A percentile compares a stretch with the other conserved stretches of the same genome.
Conservation (phyloP, 1,284 basidiomycete species). For the Lentinula novae-zelandiae region DNA sequence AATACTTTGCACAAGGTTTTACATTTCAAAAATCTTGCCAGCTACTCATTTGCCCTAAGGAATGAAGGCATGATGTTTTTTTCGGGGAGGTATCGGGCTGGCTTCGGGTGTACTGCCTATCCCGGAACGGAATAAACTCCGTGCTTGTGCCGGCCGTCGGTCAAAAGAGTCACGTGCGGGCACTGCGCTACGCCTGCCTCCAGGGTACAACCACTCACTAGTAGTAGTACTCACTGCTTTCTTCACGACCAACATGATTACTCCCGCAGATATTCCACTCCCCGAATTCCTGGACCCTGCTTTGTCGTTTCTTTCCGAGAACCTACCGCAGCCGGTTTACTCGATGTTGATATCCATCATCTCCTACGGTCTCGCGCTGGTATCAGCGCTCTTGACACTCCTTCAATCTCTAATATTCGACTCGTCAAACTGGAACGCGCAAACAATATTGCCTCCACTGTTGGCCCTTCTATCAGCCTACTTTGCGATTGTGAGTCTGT, state of each 20-base stretch:
- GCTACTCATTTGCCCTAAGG: no score
- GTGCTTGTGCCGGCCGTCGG: no score
- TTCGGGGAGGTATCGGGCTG: no score
- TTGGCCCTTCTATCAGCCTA: conserved; percentile 70
- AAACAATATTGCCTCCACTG: conserved; percentile 67
- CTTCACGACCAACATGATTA: conserved; percentile 14
- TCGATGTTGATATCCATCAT: conserved; percentile 46
- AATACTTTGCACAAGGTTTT: no score
- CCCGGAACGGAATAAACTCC: no score
- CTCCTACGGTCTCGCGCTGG: conserved; percentile 48
- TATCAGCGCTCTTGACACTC: conserved; percentile 46
- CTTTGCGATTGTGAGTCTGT: conserved; percentile 66
- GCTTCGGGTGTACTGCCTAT: no score
- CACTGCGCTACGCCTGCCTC: no score
- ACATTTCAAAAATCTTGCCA: no score
- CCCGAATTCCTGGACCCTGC: conserved; percentile 45
- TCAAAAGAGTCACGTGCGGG: no score
- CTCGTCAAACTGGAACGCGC: conserved; percentile 58
- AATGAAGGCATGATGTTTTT: no score
- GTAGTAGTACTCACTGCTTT: not conserved
- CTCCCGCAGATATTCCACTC: conserved; percentile 25
- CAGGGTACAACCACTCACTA: no score
- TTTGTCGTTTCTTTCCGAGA: conserved; percentile 49
- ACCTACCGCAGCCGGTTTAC: conserved; percentile 54
- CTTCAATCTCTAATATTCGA: conserved; percentile 35